Evolutionary conservation across 148 eudicot species (phyloP).

Genomic region (Agrostemma githago): DNA sequence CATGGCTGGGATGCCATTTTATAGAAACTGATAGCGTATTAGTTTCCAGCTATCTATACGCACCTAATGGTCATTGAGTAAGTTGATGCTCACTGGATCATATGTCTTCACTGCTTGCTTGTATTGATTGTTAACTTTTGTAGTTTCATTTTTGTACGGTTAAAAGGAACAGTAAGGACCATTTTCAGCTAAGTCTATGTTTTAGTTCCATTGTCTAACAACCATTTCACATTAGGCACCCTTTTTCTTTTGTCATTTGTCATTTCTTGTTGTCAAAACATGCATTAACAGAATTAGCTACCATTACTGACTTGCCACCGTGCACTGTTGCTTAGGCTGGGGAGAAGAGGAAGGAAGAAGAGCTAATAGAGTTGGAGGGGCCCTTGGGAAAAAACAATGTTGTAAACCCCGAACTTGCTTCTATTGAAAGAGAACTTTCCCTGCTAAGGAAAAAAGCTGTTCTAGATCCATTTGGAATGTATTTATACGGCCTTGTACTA

Average conservation of each 20-base stretch:
- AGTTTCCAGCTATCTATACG: background rate
- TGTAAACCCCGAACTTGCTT: slow-evolving; percentile 65
- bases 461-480: slow-evolving; percentile 79
- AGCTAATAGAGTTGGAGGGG: slow-evolving; percentile 86
- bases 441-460: slow-evolving; percentile 52
- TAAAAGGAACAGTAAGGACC: no score
- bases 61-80: background rate
- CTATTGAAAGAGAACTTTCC: slow-evolving; percentile 81
- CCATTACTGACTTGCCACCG: slow-evolving; percentile 3
- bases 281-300: slow-evolving; percentile 4
- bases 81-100: background rate
- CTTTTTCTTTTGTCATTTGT: background rate
- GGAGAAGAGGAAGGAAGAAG: slow-evolving; percentile 97
- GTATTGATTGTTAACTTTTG: background rate
- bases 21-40: background rate
- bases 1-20: background rate
- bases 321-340: slow-evolving; percentile 59
- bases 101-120: background rate
- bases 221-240: background rate
- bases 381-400: slow-evolving; percentile 80
- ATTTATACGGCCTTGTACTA: slow-evolving; percentile 84
- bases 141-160: background rate
- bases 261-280: slow-evolving; percentile 6
- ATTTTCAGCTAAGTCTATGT: background rate
- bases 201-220: background rate